Evolutionary conservation across 176 grass and related monocot species (phyloP), one percentile per base, ranked within the genome.

Genomic region (Microstegium vimineum): DNA sequence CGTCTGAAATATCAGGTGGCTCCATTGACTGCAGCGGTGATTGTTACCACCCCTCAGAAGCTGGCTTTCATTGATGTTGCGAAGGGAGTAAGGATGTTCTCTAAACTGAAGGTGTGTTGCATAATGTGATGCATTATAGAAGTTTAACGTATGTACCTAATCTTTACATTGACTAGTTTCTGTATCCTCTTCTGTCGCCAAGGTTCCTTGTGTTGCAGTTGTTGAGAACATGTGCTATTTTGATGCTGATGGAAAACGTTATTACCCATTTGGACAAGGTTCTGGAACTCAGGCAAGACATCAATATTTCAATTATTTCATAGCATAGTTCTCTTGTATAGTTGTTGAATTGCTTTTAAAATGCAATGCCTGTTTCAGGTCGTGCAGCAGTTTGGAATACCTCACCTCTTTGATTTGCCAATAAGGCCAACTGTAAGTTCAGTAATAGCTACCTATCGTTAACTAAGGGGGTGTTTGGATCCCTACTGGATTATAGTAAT

Each of bases 181-280:
- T 69, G 11, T 22, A 33, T 71, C 47, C 33, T 87, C 15, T 84
- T 81, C 27, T 46, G 22, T 88, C 62, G 25, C 79, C 49, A 83
- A 98, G 95, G 92, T 98, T 75, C 95, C 95, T 33, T 98, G 95
- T 41, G 75, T 98, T 82, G 95, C 92, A 43, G 95, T 98, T 81
- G 95, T 98, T 76, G 92, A 98, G 87, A 98, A 98, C 82, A 95
- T 98, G 95, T 98, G 95, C 84, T 98, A 98, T 85, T 95, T 98
- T 61, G 95, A 95, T 90, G 95, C 95, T 84, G 95, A 98, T 31
- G 89, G 77, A 65, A 98, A 98, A 60, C 90, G 88, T 73, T 88
- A 90, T 74, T 91, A 93, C 80, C 95, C 95, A 62, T 98, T 98
- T 79, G 95, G 95, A 36, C 75, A 91, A 84, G 95, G 95, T 76